A percentile compares a stretch with the other conserved stretches of the same genome.
Conservation (phyloP, 257 asterid species). For the Oldenlandia corymbosa region DNA sequence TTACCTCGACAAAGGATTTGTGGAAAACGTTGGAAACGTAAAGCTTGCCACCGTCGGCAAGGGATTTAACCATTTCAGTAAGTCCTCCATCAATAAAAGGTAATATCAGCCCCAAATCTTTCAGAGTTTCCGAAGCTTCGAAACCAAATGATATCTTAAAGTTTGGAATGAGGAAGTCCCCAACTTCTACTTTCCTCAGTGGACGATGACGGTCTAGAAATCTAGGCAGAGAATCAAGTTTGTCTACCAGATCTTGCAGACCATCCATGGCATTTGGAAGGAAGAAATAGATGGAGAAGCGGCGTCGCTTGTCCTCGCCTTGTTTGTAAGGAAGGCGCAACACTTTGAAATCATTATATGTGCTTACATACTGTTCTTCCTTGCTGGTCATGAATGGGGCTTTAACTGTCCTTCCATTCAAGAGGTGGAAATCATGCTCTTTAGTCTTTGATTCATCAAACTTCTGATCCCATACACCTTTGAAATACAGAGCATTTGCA, state of each 20-base stretch:
- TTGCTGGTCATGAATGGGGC: slow-evolving; percentile 34
- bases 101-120: slow-evolving; percentile 23
- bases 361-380: slow-evolving; percentile 17
- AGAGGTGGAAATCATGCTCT: slow-evolving; percentile 28
- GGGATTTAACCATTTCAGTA: too few species aligned
- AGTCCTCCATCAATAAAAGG: slow-evolving; percentile 34
- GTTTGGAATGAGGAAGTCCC: slow-evolving; percentile 29
- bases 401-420: slow-evolving; percentile 22
- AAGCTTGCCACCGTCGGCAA: too few species aligned
- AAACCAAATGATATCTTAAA: slow-evolving; percentile 33
- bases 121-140: slow-evolving; percentile 30
- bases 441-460: slow-evolving; percentile 25
- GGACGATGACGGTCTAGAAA: slow-evolving; percentile 29
- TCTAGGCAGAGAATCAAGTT: slow-evolving; percentile 22
- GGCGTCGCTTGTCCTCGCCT: slow-evolving; percentile 29
- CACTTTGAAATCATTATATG: slow-evolving; percentile 29
- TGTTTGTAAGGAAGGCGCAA: slow-evolving; percentile 29
- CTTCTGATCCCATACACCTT: slow-evolving; percentile 32
- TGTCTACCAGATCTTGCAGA: slow-evolving; percentile 22
- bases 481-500: slow-evolving; percentile 34
- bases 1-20: too few species aligned
- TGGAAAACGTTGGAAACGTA: too few species aligned
- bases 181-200: slow-evolving; percentile 14
- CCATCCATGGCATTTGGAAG: slow-evolving; percentile 33
- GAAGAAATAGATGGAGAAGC: slow-evolving; percentile 36